Conservation (phyloP, 768 basidiomycete species). For the Lentinula raphanica region DNA sequence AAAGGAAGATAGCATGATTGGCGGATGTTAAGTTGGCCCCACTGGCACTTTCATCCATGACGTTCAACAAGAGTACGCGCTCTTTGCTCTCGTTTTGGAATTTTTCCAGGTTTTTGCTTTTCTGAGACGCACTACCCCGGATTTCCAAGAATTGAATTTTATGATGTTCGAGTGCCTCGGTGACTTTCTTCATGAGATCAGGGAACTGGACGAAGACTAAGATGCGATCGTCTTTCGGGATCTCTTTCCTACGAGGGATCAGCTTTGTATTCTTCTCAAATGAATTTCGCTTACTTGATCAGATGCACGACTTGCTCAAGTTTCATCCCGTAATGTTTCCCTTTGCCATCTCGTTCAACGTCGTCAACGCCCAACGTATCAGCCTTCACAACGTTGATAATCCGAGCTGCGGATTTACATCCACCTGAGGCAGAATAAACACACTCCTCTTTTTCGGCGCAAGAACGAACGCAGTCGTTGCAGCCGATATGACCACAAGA, state of each 20-base stretch:
- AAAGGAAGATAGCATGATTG: conserved; percentile 93
- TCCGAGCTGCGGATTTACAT: conserved; percentile 76
- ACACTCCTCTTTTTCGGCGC: conserved; percentile 77
- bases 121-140: conserved; percentile 67
- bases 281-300: conserved; percentile 53
- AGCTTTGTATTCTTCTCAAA: neutral
- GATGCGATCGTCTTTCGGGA: conserved; percentile 74
- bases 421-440: conserved; percentile 63
- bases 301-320: conserved; percentile 70
- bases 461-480: conserved; percentile 60
- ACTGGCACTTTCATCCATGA: conserved; percentile 94
- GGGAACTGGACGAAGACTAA: conserved; percentile 96
- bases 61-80: conserved; percentile 80
- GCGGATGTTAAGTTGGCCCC: conserved; percentile 90
- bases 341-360: conserved; percentile 61
- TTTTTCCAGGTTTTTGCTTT: conserved; percentile 76
- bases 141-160: conserved; percentile 77
- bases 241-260: conserved; percentile 41
- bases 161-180: conserved; percentile 69
- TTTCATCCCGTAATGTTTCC: conserved; percentile 79
- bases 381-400: conserved; percentile 77
- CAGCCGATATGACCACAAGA: conserved; percentile 93
- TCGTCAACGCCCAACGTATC: conserved; percentile 79
- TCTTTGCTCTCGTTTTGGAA: conserved; percentile 81
- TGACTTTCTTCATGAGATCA: conserved; percentile 88